phyloP scores from a whole-genome alignment of 768 basidiomycete species.

The Termitomyces sp. region DNA sequence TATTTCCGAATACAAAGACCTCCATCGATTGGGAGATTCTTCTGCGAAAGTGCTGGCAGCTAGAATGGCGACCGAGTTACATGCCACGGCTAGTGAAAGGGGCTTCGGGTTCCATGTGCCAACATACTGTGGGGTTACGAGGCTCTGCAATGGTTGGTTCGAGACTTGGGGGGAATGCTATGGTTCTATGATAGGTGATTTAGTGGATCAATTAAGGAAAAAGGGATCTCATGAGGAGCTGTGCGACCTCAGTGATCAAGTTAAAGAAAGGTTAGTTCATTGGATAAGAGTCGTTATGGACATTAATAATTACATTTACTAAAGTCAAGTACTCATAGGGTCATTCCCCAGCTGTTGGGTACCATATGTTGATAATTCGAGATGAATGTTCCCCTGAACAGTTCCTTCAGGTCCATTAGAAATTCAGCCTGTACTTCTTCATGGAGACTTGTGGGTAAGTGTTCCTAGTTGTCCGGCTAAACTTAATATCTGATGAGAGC shows the following conservation, averaged over 20 bases:
- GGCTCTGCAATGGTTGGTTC: slow-evolving; percentile 68
- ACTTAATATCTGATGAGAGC: not conserved
- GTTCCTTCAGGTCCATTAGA: slow-evolving; percentile 33
- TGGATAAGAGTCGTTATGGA: not conserved
- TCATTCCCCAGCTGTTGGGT: slow-evolving; percentile 68
- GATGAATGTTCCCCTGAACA: not conserved
- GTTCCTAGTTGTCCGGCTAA: not conserved
- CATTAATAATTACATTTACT: not conserved
- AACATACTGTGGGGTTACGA: slow-evolving; percentile 73
- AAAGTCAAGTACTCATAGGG: slow-evolving; percentile 32
- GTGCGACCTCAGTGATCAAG: slow-evolving; percentile 43
- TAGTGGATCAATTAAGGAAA: slow-evolving; percentile 42
- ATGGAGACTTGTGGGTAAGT: slow-evolving; percentile 78
- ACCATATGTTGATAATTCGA: not conserved
- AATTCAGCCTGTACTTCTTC: slow-evolving; percentile 64
- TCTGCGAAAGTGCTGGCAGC: slow-evolving; percentile 49
- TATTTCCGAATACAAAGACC: slow-evolving; percentile 68
- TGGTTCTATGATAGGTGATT: slow-evolving; percentile 50
- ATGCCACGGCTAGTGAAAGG: slow-evolving; percentile 42
- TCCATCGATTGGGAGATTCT: slow-evolving; percentile 38
- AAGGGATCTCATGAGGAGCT: slow-evolving; percentile 38
- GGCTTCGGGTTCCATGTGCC: slow-evolving; percentile 71
- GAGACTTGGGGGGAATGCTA: slow-evolving; percentile 68
- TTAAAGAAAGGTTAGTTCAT: slow-evolving; percentile 38
- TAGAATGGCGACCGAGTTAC: slow-evolving; percentile 64